A percentile compares a stretch with the other conserved stretches of the same genome.
phyloP scores from a whole-genome alignment of 495 filamentous ascomycete genomes.

The Cercophora newfieldiana region DNA sequence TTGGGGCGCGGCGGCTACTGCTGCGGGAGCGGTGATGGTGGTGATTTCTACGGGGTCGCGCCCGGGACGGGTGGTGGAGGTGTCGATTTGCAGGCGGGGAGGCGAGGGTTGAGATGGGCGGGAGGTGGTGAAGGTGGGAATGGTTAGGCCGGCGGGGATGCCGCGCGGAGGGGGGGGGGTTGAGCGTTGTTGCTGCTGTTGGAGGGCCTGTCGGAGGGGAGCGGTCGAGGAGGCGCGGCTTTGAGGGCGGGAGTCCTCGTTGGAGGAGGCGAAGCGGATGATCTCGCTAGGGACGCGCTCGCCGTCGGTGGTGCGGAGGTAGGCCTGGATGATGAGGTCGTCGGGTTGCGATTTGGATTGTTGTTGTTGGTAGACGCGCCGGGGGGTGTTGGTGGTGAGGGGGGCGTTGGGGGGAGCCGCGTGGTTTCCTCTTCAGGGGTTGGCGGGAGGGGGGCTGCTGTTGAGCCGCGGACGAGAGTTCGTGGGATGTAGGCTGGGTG shows the following conservation, averaged over 20 bases:
- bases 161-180: background rate
- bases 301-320: constrained; percentile 14
- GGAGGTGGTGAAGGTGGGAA: constrained; percentile 9
- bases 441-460: constrained; percentile 24
- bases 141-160: constrained; percentile 9
- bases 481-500: constrained; percentile 51
- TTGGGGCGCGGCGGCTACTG: background rate
- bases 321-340: constrained; percentile 15
- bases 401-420: background rate
- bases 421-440: constrained; percentile 19
- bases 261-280: constrained; percentile 2
- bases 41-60: background rate
- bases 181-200: constrained; percentile 12
- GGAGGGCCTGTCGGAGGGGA: background rate
- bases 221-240: background rate
- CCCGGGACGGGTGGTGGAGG: background rate
- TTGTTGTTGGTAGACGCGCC: background rate
- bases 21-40: background rate
- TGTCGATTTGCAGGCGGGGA: constrained; percentile 14
- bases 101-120: constrained; percentile 9
- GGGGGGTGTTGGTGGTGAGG: background rate
- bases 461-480: constrained; percentile 33
- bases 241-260: background rate
- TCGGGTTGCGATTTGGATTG: constrained; percentile 9
- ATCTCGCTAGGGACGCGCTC: constrained; percentile 12